phyloP scores from a whole-genome alignment of 371 early-diverging fungal genomes.

The Saksenaea vasiformis region DNA sequence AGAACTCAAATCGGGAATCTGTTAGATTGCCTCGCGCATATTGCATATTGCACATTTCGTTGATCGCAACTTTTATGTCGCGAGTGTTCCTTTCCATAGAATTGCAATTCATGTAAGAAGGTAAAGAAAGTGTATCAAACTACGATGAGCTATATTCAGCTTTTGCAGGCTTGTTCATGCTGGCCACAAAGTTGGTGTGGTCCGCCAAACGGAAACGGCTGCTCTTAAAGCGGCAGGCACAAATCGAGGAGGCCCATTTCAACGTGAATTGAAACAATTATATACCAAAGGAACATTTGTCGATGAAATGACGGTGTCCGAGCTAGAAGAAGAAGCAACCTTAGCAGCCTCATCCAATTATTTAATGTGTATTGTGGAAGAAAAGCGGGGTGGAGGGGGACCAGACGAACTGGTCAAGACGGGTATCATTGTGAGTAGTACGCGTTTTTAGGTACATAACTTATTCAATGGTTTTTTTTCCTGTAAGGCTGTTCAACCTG shows the following conservation, averaged over 20 bases:
- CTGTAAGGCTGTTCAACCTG: slow-evolving; percentile 61
- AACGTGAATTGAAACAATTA: slow-evolving; percentile 71
- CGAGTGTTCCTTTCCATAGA: slow-evolving; percentile 80
- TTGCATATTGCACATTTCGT: slow-evolving; percentile 78
- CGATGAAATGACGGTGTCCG: slow-evolving; percentile 57
- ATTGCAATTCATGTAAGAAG: slow-evolving; percentile 75
- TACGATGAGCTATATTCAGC: neutral
- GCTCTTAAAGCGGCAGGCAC: slow-evolving; percentile 80
- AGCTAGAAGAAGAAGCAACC: slow-evolving; percentile 25
- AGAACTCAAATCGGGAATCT: slow-evolving; percentile 14
- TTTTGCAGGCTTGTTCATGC: slow-evolving; percentile 68
- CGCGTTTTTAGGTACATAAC: slow-evolving; percentile 9
- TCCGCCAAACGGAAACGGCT: slow-evolving; percentile 86
- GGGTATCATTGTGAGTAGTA: slow-evolving; percentile 45
- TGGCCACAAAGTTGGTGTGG: slow-evolving; percentile 85
- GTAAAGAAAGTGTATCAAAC: slow-evolving; percentile 27
- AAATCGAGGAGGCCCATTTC: slow-evolving; percentile 75
- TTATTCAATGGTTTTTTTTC: neutral
- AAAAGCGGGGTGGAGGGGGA: slow-evolving; percentile 51
- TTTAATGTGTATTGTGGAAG: slow-evolving; percentile 62
- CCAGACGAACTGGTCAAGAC: slow-evolving; percentile 49
- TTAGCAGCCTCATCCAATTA: slow-evolving; percentile 32
- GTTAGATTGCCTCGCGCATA: slow-evolving; percentile 64
- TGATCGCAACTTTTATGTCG: slow-evolving; percentile 79
- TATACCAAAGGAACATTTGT: slow-evolving; percentile 82